Base-by-base conservation (phyloP, 495 filamentous ascomycete species). In the Copromyces sp. region DNA sequence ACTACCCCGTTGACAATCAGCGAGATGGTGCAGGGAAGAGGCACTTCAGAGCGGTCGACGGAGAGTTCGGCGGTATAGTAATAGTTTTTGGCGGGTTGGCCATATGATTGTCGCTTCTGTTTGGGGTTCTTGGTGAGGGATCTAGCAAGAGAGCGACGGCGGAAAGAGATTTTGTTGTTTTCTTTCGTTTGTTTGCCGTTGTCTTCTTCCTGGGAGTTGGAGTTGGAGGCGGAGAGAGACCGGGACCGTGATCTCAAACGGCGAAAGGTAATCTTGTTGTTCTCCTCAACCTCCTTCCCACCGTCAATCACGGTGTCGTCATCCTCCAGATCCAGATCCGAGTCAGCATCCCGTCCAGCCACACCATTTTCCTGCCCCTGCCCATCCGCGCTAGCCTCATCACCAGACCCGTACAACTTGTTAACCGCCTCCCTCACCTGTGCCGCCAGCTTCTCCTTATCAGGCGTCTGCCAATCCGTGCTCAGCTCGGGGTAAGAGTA, bases 401-500 rank as follows among this genome's bases (percentile, higher is more conserved):
- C 29, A 11, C 38, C 14, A 42, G 69, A 24, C 17, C 76, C 75
- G 71, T 85, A 86, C 32, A 83, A 69, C 14, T 35, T 70, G 70
- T 84, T 82, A 1, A 85, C 75, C 20, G 72, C 70, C 2, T 77
- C 73, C 7, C 76, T 75, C 37, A 82, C 76, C 3, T 69, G 69
- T 11, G 69, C 40, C 6, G 77, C 78, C n/a, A 78, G 45, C 20
- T 73, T 72, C 0, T 75, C 77, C 9, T 76, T 71, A 45, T 40
- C 69, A 14, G 24, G 5, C 32, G 72, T 73, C 17, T 53, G 68
- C 74, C 71, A 75, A 59, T 76, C 76, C 40, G 38, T 35, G 44
- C 82, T 73, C 12, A 78, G 68, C 69, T 87, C 85, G 0, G 84
- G 81, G 72, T 87, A 86, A 3, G 81, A 82, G 70, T 88, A 87